These are phyloP conservation scores for Xylaria sp. DNA, from an alignment of 2,329 filamentous ascomycete species.

Conservation along the genomic window DNA sequence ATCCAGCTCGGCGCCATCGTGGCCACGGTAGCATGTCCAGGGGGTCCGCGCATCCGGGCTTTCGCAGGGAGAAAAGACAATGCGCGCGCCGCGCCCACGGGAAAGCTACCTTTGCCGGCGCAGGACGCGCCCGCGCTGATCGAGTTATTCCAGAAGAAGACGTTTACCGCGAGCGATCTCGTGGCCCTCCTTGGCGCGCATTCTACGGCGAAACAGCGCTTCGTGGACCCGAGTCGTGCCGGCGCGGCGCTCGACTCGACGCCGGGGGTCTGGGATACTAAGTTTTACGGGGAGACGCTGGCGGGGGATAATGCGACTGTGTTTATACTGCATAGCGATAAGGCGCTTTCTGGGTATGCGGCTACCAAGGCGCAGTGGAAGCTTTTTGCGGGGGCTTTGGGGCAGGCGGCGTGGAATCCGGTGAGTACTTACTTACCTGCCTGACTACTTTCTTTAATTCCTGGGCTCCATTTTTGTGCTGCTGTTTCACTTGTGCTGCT, in stretches of 20 bases:
- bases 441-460: neutral
- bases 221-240: constrained; percentile 47
- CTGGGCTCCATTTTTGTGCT: too few relatives aligned
- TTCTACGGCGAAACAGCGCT: constrained; percentile 53
- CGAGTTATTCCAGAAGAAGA: constrained; percentile 55
- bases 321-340: constrained; percentile 44
- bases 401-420: constrained; percentile 32
- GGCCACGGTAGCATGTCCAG: constrained; percentile 57
- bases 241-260: constrained; percentile 54
- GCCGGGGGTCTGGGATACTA: constrained; percentile 55
- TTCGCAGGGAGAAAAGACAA: constrained; percentile 56
- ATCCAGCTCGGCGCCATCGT: constrained; percentile 56
- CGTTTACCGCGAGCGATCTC: constrained; percentile 55
- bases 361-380: constrained; percentile 33
- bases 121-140: constrained; percentile 50
- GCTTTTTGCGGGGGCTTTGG: constrained; percentile 32
- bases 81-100: constrained; percentile 46
- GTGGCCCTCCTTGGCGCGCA: constrained; percentile 62
- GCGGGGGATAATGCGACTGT: constrained; percentile 37
- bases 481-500: too few relatives aligned
- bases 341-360: constrained; percentile 33
- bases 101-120: constrained; percentile 52
- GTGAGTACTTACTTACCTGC: constrained; percentile 30
- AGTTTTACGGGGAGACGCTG: constrained; percentile 54
- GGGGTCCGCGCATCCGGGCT: constrained; percentile 56